phyloP scores from a whole-genome alignment of 345 rosid genomes.

The Eucalyptus viminalis region DNA sequence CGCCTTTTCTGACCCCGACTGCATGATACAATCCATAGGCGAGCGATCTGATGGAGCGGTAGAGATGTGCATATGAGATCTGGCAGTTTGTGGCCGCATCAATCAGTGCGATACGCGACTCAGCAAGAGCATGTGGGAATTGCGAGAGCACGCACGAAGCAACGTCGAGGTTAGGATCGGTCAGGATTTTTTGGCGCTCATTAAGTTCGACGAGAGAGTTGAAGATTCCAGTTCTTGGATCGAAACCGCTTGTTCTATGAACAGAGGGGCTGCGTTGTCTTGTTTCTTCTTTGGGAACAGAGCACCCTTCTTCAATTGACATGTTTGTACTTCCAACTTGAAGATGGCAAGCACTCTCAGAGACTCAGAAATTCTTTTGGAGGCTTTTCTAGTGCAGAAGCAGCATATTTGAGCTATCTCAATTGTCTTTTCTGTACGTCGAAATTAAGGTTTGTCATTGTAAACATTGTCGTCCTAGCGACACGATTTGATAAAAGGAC shows the following conservation, averaged over 20 bases:
- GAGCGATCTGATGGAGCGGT: conserved; percentile 23
- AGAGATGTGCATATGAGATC: conserved; percentile 29
- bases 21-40: conserved; percentile 31
- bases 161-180: conserved; percentile 12
- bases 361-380: background rate
- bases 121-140: conserved; percentile 21
- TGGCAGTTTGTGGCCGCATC: conserved; percentile 15
- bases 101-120: conserved; percentile 24
- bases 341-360: background rate
- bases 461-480: background rate
- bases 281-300: background rate
- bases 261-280: background rate
- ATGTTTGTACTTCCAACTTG: background rate
- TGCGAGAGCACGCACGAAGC: conserved; percentile 27
- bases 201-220: conserved; percentile 14
- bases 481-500: background rate
- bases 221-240: conserved; percentile 25
- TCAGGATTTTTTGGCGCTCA: conserved; percentile 16
- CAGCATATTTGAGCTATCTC: background rate
- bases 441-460: background rate
- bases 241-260: conserved; percentile 13
- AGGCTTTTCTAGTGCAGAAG: background rate
- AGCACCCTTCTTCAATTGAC: conserved; percentile 6
- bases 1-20: conserved; percentile 34
- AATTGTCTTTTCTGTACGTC: background rate